These are phyloP conservation scores for Vigna nakashimae DNA, from an alignment of 306 rosid genomes.

Conservation along the genomic window DNA sequence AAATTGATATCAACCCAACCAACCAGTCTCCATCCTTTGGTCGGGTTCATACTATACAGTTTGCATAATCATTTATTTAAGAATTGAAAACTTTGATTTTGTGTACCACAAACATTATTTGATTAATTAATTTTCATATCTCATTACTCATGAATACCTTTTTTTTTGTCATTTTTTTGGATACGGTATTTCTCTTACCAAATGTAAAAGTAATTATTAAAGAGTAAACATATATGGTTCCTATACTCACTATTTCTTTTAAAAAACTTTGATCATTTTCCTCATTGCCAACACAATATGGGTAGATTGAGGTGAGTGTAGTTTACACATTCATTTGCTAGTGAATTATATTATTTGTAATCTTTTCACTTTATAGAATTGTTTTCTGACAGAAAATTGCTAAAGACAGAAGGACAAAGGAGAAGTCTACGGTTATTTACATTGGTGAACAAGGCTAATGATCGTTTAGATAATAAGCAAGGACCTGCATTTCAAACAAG, in stretches of 20 bases:
- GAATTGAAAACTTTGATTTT: background rate
- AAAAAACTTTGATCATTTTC: slow-evolving; percentile 8
- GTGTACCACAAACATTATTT: background rate
- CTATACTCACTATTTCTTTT: background rate
- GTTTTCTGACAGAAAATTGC: slow-evolving; percentile 43
- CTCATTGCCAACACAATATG: slow-evolving; percentile 40
- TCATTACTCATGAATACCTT: background rate
- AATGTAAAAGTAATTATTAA: slow-evolving; percentile 3
- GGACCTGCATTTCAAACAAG: slow-evolving; percentile 60
- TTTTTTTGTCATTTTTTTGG: background rate
- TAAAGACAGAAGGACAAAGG: slow-evolving; percentile 58
- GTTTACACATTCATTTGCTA: background rate
- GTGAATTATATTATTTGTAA: background rate
- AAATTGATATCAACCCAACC: too few relatives aligned
- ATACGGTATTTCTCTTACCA: background rate
- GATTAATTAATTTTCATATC: slow-evolving; percentile 4
- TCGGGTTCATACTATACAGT: too few relatives aligned
- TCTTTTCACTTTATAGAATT: slow-evolving; percentile 12
- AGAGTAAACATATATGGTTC: background rate
- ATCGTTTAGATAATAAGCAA: slow-evolving; percentile 12
- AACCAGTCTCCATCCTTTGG: too few relatives aligned
- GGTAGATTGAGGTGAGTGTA: slow-evolving; percentile 50
- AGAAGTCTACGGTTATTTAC: slow-evolving; percentile 64
- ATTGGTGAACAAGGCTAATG: slow-evolving; percentile 47
- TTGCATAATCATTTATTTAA: too few relatives aligned